phyloP scores from a whole-genome alignment of 495 filamentous ascomycete genomes.

The Aspergillus sparsus region DNA sequence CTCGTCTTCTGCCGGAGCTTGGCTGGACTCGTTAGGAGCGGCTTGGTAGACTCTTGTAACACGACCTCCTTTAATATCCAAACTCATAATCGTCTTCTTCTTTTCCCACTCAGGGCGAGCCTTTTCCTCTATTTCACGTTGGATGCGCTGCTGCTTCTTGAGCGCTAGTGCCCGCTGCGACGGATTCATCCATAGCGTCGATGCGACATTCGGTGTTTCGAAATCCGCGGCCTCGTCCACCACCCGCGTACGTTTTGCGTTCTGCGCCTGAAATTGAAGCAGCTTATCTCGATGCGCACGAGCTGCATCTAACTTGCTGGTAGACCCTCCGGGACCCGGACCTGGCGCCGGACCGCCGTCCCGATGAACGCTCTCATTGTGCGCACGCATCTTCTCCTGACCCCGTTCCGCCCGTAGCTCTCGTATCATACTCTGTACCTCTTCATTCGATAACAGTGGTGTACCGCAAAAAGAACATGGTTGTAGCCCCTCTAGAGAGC shows the following conservation, averaged over 20 bases:
- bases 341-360: slow-evolving; percentile 40
- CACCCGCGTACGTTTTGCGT: slow-evolving; percentile 82
- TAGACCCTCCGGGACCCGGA: slow-evolving; percentile 45
- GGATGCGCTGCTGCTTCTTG: slow-evolving; percentile 84
- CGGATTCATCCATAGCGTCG: slow-evolving; percentile 85
- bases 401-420: slow-evolving; percentile 84
- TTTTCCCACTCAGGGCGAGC: slow-evolving; percentile 92
- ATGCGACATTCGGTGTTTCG: slow-evolving; percentile 66
- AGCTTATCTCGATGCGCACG: slow-evolving; percentile 80
- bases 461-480: slow-evolving; percentile 90
- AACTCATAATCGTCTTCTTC: slow-evolving; percentile 79
- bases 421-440: slow-evolving; percentile 83
- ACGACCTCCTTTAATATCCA: slow-evolving; percentile 78
- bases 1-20: slow-evolving; percentile 39
- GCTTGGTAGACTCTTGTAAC: slow-evolving; percentile 72
- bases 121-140: slow-evolving; percentile 88
- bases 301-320: slow-evolving; percentile 44
- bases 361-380: slow-evolving; percentile 70
- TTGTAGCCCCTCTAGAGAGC: slow-evolving; percentile 88
- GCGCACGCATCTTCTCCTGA: slow-evolving; percentile 76
- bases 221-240: slow-evolving; percentile 94
- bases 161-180: slow-evolving; percentile 83
- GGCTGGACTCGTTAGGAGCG: slow-evolving; percentile 27
- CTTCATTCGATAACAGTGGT: slow-evolving; percentile 66
- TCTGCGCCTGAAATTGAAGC: slow-evolving; percentile 82